These are phyloP conservation scores for Dimargaris xerosporica DNA, from an alignment of 192 early-diverging fungal species.

Conservation along the genomic window DNA sequence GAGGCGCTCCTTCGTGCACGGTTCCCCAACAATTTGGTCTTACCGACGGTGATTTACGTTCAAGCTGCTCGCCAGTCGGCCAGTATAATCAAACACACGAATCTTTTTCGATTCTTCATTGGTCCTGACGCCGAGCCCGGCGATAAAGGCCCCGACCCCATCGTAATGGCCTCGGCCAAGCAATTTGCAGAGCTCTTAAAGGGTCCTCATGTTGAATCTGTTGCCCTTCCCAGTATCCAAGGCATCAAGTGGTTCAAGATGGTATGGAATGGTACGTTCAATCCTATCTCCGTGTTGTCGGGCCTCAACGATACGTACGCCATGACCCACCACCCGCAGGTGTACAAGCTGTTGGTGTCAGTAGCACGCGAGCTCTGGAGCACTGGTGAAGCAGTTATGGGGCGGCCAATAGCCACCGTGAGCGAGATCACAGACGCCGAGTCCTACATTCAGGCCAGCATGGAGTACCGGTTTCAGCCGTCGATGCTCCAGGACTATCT, in stretches of 20 bases:
- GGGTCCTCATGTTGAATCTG: constrained; percentile 21
- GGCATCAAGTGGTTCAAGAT: constrained; percentile 49
- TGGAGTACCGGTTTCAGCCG: constrained; percentile 19
- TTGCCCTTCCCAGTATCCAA: constrained; percentile 38
- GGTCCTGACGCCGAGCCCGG: constrained; percentile 19
- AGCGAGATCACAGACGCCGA: constrained; percentile 18
- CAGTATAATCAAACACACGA: constrained; percentile 38
- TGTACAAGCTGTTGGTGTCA: constrained; percentile 22
- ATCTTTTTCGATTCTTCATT: constrained; percentile 21
- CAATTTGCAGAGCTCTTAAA: constrained; percentile 28
- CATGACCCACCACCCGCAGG: constrained; percentile 32
- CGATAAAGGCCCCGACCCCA: too few species aligned
- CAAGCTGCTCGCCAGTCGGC: constrained; percentile 18
- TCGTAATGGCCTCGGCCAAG: too few species aligned
- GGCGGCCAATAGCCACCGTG: constrained; percentile 18
- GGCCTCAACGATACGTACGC: constrained; percentile 35
- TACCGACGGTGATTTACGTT: constrained; percentile 46
- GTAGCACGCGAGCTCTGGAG: constrained; percentile 40
- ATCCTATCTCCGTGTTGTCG: constrained; percentile 44
- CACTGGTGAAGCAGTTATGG: constrained; percentile 31
- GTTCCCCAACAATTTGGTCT: constrained; percentile 44
- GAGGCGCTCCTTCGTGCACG: constrained; percentile 37
- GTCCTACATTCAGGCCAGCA: constrained; percentile 19
- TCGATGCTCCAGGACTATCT: constrained; percentile 46
- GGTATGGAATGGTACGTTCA: constrained; percentile 62